phyloP scores from a whole-genome alignment of 2,329 filamentous ascomycete species.

The Fusarium austroafricanum region DNA sequence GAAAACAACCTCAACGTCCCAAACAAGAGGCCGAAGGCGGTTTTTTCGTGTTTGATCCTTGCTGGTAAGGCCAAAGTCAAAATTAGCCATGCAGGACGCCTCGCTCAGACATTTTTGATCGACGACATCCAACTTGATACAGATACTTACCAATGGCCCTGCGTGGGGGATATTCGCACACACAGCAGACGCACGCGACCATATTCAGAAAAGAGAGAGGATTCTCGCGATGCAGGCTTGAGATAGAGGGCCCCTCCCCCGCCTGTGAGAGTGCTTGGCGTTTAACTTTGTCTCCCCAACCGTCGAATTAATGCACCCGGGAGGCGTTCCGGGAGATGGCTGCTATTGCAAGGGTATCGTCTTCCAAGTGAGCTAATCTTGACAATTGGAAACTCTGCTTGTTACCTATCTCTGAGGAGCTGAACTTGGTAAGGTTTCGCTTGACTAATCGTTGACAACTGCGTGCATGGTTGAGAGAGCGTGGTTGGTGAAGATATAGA shows the following conservation, averaged over 20 bases:
- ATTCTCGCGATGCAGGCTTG: not conserved
- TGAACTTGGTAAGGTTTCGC: not conserved
- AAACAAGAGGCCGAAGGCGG: constrained; percentile 2
- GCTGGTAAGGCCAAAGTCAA: not conserved
- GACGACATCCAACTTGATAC: not conserved
- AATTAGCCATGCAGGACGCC: not conserved
- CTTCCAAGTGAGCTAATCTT: constrained; percentile 8
- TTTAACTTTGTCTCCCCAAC: not conserved
- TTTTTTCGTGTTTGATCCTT: constrained; percentile 21
- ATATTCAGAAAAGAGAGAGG: constrained; percentile 20
- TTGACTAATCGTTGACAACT: not conserved
- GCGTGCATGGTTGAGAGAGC: not conserved
- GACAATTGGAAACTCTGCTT: constrained; percentile 11
- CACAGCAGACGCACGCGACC: constrained; percentile 31
- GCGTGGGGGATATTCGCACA: not conserved
- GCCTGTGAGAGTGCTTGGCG: constrained; percentile 29
- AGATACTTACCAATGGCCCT: no score
- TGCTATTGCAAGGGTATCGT: constrained; percentile 7
- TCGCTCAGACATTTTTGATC: constrained; percentile 7
- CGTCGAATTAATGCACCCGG: constrained; percentile 4
- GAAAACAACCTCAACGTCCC: not conserved
- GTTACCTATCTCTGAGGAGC: not conserved
- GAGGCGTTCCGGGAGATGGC: constrained; percentile 9
- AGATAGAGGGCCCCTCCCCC: constrained; percentile 19
- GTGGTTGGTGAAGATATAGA: not conserved